A percentile compares a stretch with the other conserved stretches of the same genome.
Conservation (phyloP, 306 rosid species). For the Prunus davidiana region DNA sequence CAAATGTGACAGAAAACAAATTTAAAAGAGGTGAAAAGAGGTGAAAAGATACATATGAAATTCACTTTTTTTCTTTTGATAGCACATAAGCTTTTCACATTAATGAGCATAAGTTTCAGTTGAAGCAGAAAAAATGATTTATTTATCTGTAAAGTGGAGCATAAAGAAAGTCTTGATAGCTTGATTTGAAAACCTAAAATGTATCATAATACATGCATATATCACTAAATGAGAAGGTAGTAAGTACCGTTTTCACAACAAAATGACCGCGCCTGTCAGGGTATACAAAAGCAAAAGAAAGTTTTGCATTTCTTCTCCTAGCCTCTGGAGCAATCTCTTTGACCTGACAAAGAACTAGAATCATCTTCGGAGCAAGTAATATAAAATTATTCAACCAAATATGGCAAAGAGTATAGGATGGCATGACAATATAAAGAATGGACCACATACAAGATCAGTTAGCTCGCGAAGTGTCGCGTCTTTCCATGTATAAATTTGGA, state of each 20-base stretch:
- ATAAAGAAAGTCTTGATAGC: neutral
- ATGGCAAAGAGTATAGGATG: neutral
- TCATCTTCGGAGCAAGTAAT: slow-evolving; percentile 16
- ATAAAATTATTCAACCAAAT: neutral
- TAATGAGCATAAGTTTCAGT: neutral
- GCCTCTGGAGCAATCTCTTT: slow-evolving; percentile 95
- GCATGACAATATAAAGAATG: neutral
- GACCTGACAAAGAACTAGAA: slow-evolving; percentile 47
- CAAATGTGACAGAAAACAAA: neutral
- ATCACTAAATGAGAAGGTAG: neutral
- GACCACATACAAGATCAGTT: slow-evolving; percentile 71
- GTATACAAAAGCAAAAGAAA: slow-evolving; percentile 91
- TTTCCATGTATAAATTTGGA: slow-evolving; percentile 97
- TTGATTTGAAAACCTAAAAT: neutral
- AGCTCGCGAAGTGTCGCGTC: slow-evolving; percentile 93
- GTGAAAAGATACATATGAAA: neutral
- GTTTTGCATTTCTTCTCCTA: slow-evolving; percentile 83
- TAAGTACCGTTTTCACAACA: slow-evolving; percentile 66
- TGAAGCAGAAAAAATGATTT: neutral
- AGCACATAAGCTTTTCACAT: neutral
- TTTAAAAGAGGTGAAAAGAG: neutral
- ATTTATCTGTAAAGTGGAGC: neutral
- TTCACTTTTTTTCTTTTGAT: neutral
- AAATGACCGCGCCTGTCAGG: slow-evolving; percentile 90
- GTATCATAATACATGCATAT: neutral